A percentile compares a stretch with the other conserved stretches of the same genome.
Evolutionary conservation across 164 flowering plant species (phyloP).

Genomic region (Vitis riparia): DNA sequence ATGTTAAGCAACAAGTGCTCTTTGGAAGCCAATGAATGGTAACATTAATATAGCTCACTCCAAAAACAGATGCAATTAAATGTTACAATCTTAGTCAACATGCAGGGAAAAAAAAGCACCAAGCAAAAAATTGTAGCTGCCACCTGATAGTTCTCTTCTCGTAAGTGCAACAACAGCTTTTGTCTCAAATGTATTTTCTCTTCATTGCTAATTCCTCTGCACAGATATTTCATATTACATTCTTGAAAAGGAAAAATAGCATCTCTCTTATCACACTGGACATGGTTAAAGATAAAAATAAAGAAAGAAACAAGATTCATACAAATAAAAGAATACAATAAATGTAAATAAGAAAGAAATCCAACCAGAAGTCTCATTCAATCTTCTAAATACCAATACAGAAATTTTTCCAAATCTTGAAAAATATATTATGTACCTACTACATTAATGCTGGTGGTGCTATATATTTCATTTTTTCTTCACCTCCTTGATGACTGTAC

Average conservation of each 20-base stretch:
- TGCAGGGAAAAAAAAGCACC: background rate
- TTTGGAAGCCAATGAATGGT: background rate
- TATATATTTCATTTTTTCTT: too few relatives aligned
- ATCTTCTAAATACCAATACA: background rate
- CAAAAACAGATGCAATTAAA: background rate
- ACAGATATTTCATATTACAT: slow-evolving; percentile 5
- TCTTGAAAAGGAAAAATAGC: background rate
- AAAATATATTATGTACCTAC: too few relatives aligned
- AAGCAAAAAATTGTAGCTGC: background rate
- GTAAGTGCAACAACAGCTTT: slow-evolving; percentile 68
- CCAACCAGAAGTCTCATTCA: background rate
- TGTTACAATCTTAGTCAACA: background rate
- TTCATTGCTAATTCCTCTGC: slow-evolving; percentile 85
- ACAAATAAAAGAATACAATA: too few relatives aligned
- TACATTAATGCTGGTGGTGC: too few relatives aligned
- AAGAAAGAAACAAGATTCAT: background rate
- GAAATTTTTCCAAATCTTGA: too few relatives aligned
- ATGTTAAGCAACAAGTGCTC: background rate
- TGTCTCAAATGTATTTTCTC: slow-evolving; percentile 82
- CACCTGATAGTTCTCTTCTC: slow-evolving; percentile 93
- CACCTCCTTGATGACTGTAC: too few relatives aligned
- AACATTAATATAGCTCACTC: background rate
- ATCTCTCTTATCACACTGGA: too few relatives aligned
- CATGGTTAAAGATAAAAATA: background rate
- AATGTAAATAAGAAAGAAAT: background rate